Evolutionary conservation across 1,284 basidiomycete genomes (phyloP).

Genomic region (Marasmius fiardii): DNA sequence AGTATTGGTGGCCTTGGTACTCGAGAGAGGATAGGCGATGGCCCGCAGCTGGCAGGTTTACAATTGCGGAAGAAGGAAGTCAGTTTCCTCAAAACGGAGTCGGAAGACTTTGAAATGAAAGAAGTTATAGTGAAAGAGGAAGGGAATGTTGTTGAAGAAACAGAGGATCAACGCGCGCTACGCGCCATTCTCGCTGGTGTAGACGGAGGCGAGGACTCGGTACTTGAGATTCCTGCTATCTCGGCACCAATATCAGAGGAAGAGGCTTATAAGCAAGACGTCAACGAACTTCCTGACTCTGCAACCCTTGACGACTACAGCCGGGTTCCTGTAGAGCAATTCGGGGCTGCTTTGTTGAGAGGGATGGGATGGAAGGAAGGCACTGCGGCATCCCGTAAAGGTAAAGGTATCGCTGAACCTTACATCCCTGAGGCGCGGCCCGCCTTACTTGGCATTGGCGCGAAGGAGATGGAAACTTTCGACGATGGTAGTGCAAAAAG

Average conservation of each 20-base stretch:
- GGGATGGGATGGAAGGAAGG: constrained; percentile 98
- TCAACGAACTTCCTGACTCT: constrained; percentile 71
- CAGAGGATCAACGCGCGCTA: constrained; percentile 72
- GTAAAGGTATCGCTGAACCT: constrained; percentile 62
- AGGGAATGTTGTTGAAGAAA: constrained; percentile 38
- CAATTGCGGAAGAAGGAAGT: constrained; percentile 41
- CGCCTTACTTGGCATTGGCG: constrained; percentile 85
- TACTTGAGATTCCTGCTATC: constrained; percentile 47
- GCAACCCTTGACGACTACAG: constrained; percentile 86
- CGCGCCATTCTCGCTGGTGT: constrained; percentile 65
- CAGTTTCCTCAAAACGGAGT: constrained; percentile 19
- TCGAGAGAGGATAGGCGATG: constrained; percentile 64
- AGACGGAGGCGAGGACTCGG: constrained; percentile 36
- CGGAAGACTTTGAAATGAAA: constrained; percentile 26
- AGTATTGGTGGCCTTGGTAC: constrained; percentile 79
- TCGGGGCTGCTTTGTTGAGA: constrained; percentile 89
- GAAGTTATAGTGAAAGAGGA: constrained; percentile 29
- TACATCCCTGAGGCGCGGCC: constrained; percentile 82
- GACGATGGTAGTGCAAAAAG: constrained; percentile 60
- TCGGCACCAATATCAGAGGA: constrained; percentile 62
- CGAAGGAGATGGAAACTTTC: constrained; percentile 73
- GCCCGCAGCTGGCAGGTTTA: constrained; percentile 61
- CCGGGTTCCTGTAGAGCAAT: constrained; percentile 88
- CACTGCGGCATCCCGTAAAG: constrained; percentile 61
- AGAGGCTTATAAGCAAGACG: constrained; percentile 80